phyloP scores from a whole-genome alignment of 306 rosid genomes.

The Fragaria iinumae region DNA sequence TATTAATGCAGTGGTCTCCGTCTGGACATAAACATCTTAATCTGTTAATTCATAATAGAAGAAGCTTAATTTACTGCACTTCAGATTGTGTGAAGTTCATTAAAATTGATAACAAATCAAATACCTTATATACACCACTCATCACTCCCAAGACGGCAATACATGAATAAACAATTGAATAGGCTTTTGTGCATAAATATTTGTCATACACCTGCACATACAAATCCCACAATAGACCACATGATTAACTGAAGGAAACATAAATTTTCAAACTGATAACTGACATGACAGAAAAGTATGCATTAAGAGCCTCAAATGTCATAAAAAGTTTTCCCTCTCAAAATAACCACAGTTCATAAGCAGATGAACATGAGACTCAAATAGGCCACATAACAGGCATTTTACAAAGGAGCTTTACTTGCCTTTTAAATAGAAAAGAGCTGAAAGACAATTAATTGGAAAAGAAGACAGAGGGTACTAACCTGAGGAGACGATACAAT shows the following conservation, averaged over 20 bases:
- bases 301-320: background rate
- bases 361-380: background rate
- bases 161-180: slow-evolving; percentile 82
- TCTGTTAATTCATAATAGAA: slow-evolving; percentile 36
- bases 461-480: slow-evolving; percentile 12
- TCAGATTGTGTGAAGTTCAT: slow-evolving; percentile 16
- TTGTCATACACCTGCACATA: slow-evolving; percentile 68
- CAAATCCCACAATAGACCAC: slow-evolving; percentile 19
- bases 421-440: background rate
- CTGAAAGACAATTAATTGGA: slow-evolving; percentile 6
- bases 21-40: slow-evolving; percentile 53
- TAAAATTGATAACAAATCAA: slow-evolving; percentile 26
- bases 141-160: slow-evolving; percentile 77
- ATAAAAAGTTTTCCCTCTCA: background rate
- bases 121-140: slow-evolving; percentile 86
- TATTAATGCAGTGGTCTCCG: slow-evolving; percentile 61
- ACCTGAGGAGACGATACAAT: slow-evolving; percentile 89
- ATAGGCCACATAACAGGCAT: background rate
- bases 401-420: background rate
- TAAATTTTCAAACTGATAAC: background rate
- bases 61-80: slow-evolving; percentile 29
- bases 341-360: background rate
- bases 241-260: background rate
- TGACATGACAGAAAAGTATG: background rate
- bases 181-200: slow-evolving; percentile 63